Base-by-base conservation (phyloP, 2,329 filamentous ascomycete genomes). In the Colletotrichum tanaceti region DNA sequence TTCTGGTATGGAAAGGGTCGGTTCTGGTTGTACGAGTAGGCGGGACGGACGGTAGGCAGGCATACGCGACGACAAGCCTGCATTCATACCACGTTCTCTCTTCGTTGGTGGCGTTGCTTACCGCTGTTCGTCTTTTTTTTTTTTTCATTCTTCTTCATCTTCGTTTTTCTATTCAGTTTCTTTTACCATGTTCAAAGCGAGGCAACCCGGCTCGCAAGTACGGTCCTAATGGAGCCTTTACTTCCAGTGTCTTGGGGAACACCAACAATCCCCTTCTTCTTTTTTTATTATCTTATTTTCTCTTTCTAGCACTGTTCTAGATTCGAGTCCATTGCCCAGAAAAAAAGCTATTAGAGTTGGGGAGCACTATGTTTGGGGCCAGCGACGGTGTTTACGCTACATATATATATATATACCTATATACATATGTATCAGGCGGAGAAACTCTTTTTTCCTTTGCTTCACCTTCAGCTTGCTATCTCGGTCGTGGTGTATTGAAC, bases 121-220 rank as follows among this genome's bases (percentile, higher is more conserved):
- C 52, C 60, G 58, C 49, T n/a, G n/a, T n/a, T n/a, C n/a, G n/a
- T n/a, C 22, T 41, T 65, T 70, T 44, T 46, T 44, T 65, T 71
- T 58, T 61, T 64, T 52, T 58, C 60, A 41, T 32, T 47, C 65
- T 70, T 41, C 46, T 47, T 65, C n/a, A n/a, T n/a, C n/a, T 70
- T 63, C 63, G 67, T 43, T 59, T 59, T 61, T 55, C n/a, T 47
- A n/a, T 39, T 64, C 71, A 43, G 44, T 53, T 63, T 69, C 58
- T 63, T 65, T 73, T 68, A 63, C 49, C 38, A 65, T 35, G 65
- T 68, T 68, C 62, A 44, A 61, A 11, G 49, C 65, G 65, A 68
- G 49, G 18, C 38, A 32, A 38, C 41, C 18, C 20, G 24, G 44
- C 62, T 65, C 55, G 62, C 62, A 53, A 41, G 50, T 39, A 65